Conservation (phyloP, 305 asterid species). For the Withania somnifera region DNA sequence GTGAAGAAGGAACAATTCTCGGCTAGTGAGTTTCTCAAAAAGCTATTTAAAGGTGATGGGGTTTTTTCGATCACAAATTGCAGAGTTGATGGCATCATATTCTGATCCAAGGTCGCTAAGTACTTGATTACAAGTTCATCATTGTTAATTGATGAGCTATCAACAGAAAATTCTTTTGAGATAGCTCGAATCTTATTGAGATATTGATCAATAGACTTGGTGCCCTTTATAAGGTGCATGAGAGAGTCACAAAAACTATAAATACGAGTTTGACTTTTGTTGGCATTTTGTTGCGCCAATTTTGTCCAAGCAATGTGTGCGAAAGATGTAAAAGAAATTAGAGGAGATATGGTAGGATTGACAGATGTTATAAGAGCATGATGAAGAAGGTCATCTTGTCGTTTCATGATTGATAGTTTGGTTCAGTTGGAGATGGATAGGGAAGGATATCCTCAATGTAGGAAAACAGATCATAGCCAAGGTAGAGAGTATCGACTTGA, state of each 20-base stretch:
- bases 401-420: not conserved
- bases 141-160: not conserved
- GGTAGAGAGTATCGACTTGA: not conserved
- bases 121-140: not conserved
- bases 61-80: not conserved
- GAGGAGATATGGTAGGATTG: not conserved
- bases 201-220: not conserved
- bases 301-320: not conserved
- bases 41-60: not conserved
- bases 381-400: not conserved
- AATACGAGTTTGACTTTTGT: not conserved
- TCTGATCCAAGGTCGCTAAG: not conserved
- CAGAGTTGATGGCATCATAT: not conserved
- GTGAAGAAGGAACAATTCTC: not conserved
- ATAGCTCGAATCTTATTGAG: not conserved
- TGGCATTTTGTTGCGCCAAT: not conserved
- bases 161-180: not conserved
- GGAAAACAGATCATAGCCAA: not conserved
- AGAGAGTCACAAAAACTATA: not conserved
- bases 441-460: not conserved
- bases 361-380: not conserved
- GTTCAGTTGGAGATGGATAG: not conserved
- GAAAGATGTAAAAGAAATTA: not conserved
- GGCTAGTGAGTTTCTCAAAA: not conserved
- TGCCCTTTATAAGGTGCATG: not conserved